A percentile compares a stretch with the other conserved stretches of the same genome.
phyloP scores from a whole-genome alignment of 331 rosid species.

The Arachis monticola region DNA sequence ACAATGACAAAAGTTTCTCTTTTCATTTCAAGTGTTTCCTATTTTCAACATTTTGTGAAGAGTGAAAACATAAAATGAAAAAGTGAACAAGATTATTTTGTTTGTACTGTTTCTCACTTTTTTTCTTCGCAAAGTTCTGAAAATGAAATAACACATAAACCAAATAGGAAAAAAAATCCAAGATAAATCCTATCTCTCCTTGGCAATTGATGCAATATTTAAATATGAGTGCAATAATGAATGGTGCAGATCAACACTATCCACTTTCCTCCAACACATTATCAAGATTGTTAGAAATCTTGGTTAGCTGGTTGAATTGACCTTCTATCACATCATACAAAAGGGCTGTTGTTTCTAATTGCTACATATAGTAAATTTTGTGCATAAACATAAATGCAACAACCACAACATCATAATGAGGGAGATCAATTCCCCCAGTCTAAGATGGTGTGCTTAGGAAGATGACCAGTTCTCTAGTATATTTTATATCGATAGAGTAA shows the following conservation, averaged over 20 bases:
- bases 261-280: background rate
- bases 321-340: conserved; percentile 10
- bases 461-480: background rate
- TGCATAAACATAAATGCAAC: conserved; percentile 17
- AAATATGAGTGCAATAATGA: background rate
- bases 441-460: conserved; percentile 30
- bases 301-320: background rate
- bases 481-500: background rate
- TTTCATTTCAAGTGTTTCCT: too few species aligned
- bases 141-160: too few species aligned
- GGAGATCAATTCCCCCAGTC: conserved; percentile 12
- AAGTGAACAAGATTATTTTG: too few species aligned
- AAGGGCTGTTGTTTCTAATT: background rate
- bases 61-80: too few species aligned
- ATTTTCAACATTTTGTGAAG: too few species aligned
- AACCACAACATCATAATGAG: conserved; percentile 10
- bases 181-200: background rate
- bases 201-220: conserved; percentile 5
- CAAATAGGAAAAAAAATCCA: background rate
- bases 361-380: background rate
- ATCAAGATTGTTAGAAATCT: too few species aligned
- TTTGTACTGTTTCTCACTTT: too few species aligned
- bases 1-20: background rate
- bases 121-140: too few species aligned
- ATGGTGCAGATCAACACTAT: background rate